Base-by-base conservation (phyloP, 768 basidiomycete species). In the Mycena capillaripes region DNA sequence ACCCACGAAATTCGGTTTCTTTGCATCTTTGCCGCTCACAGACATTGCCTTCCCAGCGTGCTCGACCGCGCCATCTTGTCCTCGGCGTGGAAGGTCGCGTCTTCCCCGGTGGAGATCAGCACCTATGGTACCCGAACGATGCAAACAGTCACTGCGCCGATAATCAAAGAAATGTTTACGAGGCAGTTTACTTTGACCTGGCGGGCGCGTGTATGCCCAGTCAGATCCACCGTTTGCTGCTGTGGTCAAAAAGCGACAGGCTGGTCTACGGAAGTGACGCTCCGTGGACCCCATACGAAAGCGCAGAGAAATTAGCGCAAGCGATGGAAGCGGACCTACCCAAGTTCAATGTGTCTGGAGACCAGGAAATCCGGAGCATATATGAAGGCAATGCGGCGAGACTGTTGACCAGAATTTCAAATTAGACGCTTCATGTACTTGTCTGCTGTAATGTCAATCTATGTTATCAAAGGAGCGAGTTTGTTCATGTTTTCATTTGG, bases 41-140 rank as follows among this genome's bases (percentile, higher is more conserved):
- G 69, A 70, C 46, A 64, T 70, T 56, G 55, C 29, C 69, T 70
- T 8, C 69, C 69, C 38, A 70, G 69, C 56, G 16, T 70, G 3
- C 62, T 70, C 34, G 69, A 70, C 36, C 69, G 69, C 46, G 55
- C 32, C 30, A 10, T 64, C 16, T 17, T 57, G 42, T 48, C 55
- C 44, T 64, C 69, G 14, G 9, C 25, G 21, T 52, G 21, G 32
- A 38, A 11, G 38, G 11, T 16, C 1, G 11, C 10, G 38, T 38
- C 38, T 4, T 11, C 38, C 3, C 38, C 38, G 11, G 38, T 8
- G 10, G 29, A 58, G 12, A 23, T 34, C n/a, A 19, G 38, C 29
- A 4, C 9, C 5, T 44, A 32, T 52, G 32, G 6, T 17, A 17
- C 23, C 1, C 69, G 69, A 5, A 12, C 19, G 9, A 32, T 64